These are phyloP conservation scores for Tardiomyces digboiensis DNA, from an alignment of 1,139 yeast genomes.

Conservation along the genomic window DNA sequence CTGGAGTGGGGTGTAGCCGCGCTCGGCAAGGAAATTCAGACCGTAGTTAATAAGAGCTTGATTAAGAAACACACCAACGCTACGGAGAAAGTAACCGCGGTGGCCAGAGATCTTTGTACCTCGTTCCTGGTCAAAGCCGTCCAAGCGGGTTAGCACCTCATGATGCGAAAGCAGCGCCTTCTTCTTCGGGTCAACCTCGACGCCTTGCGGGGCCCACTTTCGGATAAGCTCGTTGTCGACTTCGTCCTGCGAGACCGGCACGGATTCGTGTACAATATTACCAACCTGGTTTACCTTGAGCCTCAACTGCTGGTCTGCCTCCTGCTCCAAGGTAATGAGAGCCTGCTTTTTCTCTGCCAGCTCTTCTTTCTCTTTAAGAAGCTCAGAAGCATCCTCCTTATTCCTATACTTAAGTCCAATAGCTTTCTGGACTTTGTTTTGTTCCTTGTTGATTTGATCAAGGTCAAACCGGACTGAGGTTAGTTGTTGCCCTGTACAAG, in stretches of 20 bases:
- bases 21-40: constrained; percentile 67
- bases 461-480: constrained; percentile 63
- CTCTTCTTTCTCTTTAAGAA: constrained; percentile 71
- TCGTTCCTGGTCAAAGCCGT: constrained; percentile 98
- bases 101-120: constrained; percentile 98
- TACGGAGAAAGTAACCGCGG: constrained; percentile 95
- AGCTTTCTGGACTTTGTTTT: constrained; percentile 83
- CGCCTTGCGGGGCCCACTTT: constrained; percentile 73
- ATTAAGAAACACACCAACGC: constrained; percentile 92
- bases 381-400: constrained; percentile 87
- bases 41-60: constrained; percentile 98
- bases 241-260: constrained; percentile 81
- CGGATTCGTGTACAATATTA: constrained; percentile 87
- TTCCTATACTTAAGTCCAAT: constrained; percentile 89
- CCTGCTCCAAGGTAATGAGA: constrained; percentile 58
- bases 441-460: constrained; percentile 80
- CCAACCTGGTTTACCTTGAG: constrained; percentile 84
- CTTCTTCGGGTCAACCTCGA: constrained; percentile 42
- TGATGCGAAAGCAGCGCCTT: constrained; percentile 86
- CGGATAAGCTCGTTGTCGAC: constrained; percentile 82
- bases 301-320: constrained; percentile 67
- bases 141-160: constrained; percentile 86
- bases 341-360: constrained; percentile 61
- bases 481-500: no score
- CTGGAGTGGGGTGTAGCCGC: constrained; percentile 85